phyloP scores from a whole-genome alignment of 768 basidiomycete species.

The Trametes cubensis region DNA sequence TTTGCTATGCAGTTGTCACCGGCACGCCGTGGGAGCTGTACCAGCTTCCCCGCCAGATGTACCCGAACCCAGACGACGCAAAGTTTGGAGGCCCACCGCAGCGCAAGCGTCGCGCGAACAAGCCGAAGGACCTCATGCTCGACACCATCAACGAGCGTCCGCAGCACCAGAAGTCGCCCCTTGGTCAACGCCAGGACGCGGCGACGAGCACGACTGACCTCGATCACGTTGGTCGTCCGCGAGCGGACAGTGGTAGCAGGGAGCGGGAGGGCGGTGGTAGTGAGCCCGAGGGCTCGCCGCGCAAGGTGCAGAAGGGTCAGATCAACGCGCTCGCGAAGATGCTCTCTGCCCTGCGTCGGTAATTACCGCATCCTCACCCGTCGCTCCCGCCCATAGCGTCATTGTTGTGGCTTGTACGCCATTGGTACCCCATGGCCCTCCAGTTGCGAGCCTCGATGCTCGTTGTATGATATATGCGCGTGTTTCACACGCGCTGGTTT shows the following conservation, averaged over 20 bases:
- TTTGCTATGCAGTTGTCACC: conserved; percentile 56
- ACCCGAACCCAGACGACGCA: conserved; percentile 62
- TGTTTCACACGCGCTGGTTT: conserved; percentile 19
- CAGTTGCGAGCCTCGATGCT: conserved; percentile 4
- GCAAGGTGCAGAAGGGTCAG: conserved; percentile 89
- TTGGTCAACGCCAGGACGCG: conserved; percentile 58
- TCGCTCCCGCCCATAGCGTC: conserved; percentile 4
- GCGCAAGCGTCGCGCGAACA: conserved; percentile 59
- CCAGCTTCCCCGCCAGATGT: conserved; percentile 67
- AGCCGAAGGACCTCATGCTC: conserved; percentile 65
- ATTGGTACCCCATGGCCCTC: neutral
- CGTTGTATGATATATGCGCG: conserved; percentile 20
- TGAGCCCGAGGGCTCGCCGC: conserved; percentile 49
- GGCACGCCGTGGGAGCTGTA: conserved; percentile 78
- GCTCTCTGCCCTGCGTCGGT: conserved; percentile 79
- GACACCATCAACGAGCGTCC: conserved; percentile 80
- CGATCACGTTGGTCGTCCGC: conserved; percentile 37
- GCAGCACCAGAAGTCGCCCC: conserved; percentile 46
- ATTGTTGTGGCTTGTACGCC: conserved; percentile 1
- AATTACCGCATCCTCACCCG: conserved; percentile 6
- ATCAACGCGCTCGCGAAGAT: conserved; percentile 91
- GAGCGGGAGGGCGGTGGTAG: conserved; percentile 38
- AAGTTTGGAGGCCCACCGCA: conserved; percentile 58
- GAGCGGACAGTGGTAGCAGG: conserved; percentile 14
- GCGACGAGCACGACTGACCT: conserved; percentile 79